A percentile compares a stretch with the other conserved stretches of the same genome.
Evolutionary conservation across 169 alveolate genomes (phyloP).

Genomic region (Plasmodium gonderi): DNA sequence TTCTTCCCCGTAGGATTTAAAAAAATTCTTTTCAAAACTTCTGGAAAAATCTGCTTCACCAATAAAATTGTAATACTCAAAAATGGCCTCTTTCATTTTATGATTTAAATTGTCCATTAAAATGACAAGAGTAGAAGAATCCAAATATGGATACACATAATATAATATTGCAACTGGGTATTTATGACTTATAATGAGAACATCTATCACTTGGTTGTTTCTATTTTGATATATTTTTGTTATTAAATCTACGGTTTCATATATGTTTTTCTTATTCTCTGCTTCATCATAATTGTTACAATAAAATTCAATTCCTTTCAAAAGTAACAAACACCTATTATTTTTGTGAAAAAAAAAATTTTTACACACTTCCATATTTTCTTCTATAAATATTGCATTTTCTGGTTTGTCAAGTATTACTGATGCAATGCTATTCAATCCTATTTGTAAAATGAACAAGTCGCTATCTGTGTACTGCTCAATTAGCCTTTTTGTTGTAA

Average conservation of each 20-base stretch:
- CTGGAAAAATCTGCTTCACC: slow-evolving; percentile 69
- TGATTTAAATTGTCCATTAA: slow-evolving; percentile 69
- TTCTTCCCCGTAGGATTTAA: not conserved
- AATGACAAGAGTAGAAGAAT: slow-evolving; percentile 51
- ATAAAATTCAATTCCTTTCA: slow-evolving; percentile 43
- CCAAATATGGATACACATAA: slow-evolving; percentile 54
- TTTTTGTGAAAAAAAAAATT: slow-evolving; percentile 36
- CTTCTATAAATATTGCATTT: slow-evolving; percentile 55
- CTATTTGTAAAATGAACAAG: slow-evolving; percentile 47
- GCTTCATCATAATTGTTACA: slow-evolving; percentile 2
- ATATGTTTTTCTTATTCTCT: not conserved
- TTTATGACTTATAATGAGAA: slow-evolving; percentile 34
- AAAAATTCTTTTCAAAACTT: slow-evolving; percentile 6
- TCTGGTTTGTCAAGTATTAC: slow-evolving; percentile 25
- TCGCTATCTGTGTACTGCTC: slow-evolving; percentile 24
- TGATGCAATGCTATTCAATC: slow-evolving; percentile 56
- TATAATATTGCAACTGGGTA: slow-evolving; percentile 55
- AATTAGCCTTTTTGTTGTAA: slow-evolving; percentile 17
- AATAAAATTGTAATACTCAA: slow-evolving; percentile 51
- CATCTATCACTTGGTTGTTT: slow-evolving; percentile 47
- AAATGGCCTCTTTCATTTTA: slow-evolving; percentile 59
- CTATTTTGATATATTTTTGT: slow-evolving; percentile 51
- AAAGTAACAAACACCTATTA: slow-evolving; percentile 28
- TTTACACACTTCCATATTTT: slow-evolving; percentile 37
- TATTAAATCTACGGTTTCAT: slow-evolving; percentile 40